Evolutionary conservation across 805 yeast genomes (phyloP).

Genomic region (Suhomyces sp.): DNA sequence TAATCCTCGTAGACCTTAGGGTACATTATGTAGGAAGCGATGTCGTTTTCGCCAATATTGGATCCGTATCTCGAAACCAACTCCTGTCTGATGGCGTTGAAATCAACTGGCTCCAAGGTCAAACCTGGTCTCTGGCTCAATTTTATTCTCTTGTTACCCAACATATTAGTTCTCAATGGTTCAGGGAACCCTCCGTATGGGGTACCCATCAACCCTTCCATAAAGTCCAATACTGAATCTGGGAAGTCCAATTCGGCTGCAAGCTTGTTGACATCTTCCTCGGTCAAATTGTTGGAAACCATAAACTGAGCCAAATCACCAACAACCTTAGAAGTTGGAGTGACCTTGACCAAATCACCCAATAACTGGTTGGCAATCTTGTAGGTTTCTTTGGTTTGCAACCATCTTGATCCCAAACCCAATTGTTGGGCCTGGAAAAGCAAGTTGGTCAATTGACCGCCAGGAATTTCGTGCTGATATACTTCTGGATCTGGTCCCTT

Average conservation of each 20-base stretch:
- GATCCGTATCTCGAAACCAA: conserved; percentile 74
- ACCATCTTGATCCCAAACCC: conserved; percentile 96
- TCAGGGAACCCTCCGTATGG: conserved; percentile 99
- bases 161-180: conserved; percentile 89
- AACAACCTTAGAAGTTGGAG: conserved; percentile 99
- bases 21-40: conserved; percentile 96
- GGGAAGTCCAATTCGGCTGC: conserved; percentile 97
- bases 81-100: conserved; percentile 68
- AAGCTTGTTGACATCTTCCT: conserved; percentile 81
- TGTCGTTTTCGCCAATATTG: conserved; percentile 72
- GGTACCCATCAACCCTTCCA: conserved; percentile 98
- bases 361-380: conserved; percentile 84
- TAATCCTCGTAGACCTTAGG: conserved; percentile 94
- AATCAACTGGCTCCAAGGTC: conserved; percentile 79
- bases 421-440: conserved; percentile 99
- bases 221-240: conserved; percentile 95
- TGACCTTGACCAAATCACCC: conserved; percentile 97
- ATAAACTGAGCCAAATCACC: conserved; percentile 99
- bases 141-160: conserved; percentile 89
- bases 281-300: conserved; percentile 89
- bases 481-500: conserved; percentile 99
- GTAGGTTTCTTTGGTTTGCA: conserved; percentile 91
- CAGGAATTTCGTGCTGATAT: conserved; percentile 97
- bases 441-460: conserved; percentile 98
- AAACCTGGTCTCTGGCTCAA: conserved; percentile 90